Evolutionary conservation across 1,284 basidiomycete genomes (phyloP), one percentile per base, ranked within the genome.

Genomic region (Crucibulum cyathiforme): DNA sequence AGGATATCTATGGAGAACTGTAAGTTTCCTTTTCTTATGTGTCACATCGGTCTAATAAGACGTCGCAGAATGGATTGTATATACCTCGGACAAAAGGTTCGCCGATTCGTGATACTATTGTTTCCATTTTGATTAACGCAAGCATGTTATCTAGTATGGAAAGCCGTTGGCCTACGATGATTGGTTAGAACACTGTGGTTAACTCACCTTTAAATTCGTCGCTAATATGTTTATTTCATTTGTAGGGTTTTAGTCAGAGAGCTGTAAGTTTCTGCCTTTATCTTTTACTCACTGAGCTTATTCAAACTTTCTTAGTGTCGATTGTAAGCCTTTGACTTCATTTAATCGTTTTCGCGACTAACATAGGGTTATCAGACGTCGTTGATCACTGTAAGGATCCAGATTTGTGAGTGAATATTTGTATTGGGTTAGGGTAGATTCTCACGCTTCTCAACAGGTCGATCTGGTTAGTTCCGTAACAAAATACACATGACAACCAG

Each of bases 1-100:
- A 94, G 90, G 95, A 97, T 73, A 96, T 97, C 53, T 96, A 96
- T 65, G 95, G 94, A 45, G 94, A 94, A 79, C 72, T 93, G 90
- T 90, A 71, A 65, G 85, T 67, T 17, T 12, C 53, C 10, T 48
- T 51, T 34, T 54, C 35, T 38, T 59, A 19, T 7, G 13, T 50
- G n/a, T 45, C 50, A 13, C 12, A 8, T 9, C 8, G 13, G 19
- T 45, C 15, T 34, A 24, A 10, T 36, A 9, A 45, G 10, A n/a
- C 13, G 37, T n/a, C 36, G 36, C 53, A 93, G 95, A 62, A 90
- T 96, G 90, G 95, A 98, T 80, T 94, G 90, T 86, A 92, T 98
- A 62, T 98, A 98, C 72, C 86, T 98, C 19, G 90, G 93, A 6
- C 95, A 97, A 74, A 97, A 96, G 89, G 84, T 90, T 53, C 41